Evolutionary conservation across 1,139 yeast genomes (phyloP), one percentile per base, ranked within the genome.

Genomic region (Diutina rugosa): DNA sequence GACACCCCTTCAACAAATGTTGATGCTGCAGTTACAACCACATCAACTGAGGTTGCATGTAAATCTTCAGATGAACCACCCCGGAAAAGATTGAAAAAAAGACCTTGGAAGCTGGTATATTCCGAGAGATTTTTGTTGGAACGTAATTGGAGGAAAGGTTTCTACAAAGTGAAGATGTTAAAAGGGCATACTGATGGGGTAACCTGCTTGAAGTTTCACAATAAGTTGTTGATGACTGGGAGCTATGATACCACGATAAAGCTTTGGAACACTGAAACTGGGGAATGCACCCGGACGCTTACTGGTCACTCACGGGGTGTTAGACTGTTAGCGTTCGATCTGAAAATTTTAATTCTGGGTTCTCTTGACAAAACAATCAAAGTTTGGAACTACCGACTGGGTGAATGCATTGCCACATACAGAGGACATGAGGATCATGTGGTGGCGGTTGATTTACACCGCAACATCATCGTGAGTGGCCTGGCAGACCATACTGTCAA

Each of bases 61-160:
- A 16, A 16, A 18, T 8, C 48, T 4, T 18, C n/a, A 6, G 53
- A 49, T 7, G 53, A 49, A 16, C 53, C 21, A 14, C 44, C 53
- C 6, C 41, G 53, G 3, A 49, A 49, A 18, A 44, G 53, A 9
- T 58, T 67, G 30, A 67, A 64, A 56, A 76, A 73, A 60, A 64
- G 97, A 59, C 97, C 99, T 1, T 93, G 99, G 99, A 93, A 93
- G 67, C 87, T 89, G 5, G 96, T 93, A 29, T 93, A 93, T 69
- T 80, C 90, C 46, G 99, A 93, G 69, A 77, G 99, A 51, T 91
- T 80, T 70, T 85, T 84, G 67, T 89, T 93, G 60, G 99, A 93
- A 69, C 81, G 88, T 63, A 91, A 93, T 70, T 93, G 99, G 99
- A 77, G 99, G 58, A 85, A 85, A 61, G 97, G 97, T 7, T 72